Conservation (phyloP, 768 basidiomycete species). For the Scleroderma bovista region DNA sequence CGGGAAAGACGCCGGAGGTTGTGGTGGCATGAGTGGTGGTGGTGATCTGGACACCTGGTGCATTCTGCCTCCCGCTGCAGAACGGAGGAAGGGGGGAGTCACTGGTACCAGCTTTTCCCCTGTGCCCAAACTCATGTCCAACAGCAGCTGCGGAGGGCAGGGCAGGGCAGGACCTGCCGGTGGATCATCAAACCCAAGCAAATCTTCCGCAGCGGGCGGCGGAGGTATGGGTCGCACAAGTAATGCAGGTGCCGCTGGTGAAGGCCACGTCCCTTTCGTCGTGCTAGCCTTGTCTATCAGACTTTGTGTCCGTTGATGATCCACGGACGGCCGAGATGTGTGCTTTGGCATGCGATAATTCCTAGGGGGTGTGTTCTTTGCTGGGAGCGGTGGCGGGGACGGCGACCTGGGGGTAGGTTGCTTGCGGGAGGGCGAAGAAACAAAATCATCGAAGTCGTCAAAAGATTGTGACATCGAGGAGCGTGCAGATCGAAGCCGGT, state of each 20-base stretch:
- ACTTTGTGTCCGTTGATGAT: slow-evolving; percentile 53
- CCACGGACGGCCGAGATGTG: slow-evolving; percentile 19
- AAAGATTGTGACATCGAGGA: slow-evolving; percentile 27
- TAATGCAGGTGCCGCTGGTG: slow-evolving; percentile 14
- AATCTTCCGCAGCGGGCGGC: neutral
- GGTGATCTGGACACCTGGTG: slow-evolving; percentile 16
- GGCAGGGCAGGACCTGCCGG: neutral
- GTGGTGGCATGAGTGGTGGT: slow-evolving; percentile 3
- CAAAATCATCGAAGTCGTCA: slow-evolving; percentile 46
- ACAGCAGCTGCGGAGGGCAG: neutral
- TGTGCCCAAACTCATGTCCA: neutral
- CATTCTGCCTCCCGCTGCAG: slow-evolving; percentile 1
- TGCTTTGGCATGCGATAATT: slow-evolving; percentile 10
- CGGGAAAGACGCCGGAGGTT: slow-evolving; percentile 14
- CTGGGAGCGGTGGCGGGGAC: slow-evolving; percentile 41
- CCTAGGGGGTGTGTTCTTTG: slow-evolving; percentile 23
- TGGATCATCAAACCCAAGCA: neutral
- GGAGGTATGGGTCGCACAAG: slow-evolving; percentile 25
- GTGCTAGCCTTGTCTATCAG: slow-evolving; percentile 54
- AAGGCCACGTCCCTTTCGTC: slow-evolving; percentile 38
- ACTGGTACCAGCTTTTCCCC: neutral
- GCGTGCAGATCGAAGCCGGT: slow-evolving; percentile 14
- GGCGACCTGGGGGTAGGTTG: slow-evolving; percentile 32
- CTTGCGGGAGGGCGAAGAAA: slow-evolving; percentile 25
- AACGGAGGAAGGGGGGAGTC: slow-evolving; percentile 2